Conservation (phyloP, 2,329 filamentous ascomycete species). For the Diaporthe sp. region DNA sequence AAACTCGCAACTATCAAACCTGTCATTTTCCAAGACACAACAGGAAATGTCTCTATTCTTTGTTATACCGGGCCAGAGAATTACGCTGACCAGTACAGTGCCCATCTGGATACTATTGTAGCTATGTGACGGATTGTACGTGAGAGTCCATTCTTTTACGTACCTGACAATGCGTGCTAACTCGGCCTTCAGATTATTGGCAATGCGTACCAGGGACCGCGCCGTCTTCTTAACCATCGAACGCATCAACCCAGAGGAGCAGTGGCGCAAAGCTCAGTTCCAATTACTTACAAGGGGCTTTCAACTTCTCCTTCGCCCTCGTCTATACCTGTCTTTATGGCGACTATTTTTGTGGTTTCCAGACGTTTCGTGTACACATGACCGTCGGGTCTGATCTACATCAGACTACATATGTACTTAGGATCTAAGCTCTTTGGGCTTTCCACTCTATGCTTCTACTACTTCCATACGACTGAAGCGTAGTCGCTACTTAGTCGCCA, state of each 20-base stretch:
- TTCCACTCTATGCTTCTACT: too few relatives aligned
- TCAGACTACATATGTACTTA: too few relatives aligned
- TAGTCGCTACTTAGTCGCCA: too few relatives aligned
- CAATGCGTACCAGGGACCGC: constrained; percentile 1
- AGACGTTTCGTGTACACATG: too few relatives aligned
- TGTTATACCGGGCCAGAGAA: too few relatives aligned
- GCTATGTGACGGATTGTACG: background rate
- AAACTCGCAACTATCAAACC: too few relatives aligned
- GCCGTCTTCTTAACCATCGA: background rate
- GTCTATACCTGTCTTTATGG: background rate
- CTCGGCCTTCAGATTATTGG: background rate
- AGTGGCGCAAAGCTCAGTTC: background rate
- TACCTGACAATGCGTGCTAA: background rate
- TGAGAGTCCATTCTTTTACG: background rate
- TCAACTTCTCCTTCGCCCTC: background rate
- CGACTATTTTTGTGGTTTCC: too few relatives aligned
- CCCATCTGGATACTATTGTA: constrained; percentile 18
- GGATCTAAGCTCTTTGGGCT: too few relatives aligned
- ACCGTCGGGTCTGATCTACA: too few relatives aligned
- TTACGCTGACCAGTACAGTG: constrained; percentile 7
- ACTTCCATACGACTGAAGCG: too few relatives aligned
- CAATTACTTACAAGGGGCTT: too few relatives aligned
- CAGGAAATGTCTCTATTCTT: rapidly evolving
- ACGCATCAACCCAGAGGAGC: background rate
- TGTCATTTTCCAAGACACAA: background rate